phyloP scores from a whole-genome alignment of 2,329 filamentous ascomycete species.

The Apiospora aurea region DNA sequence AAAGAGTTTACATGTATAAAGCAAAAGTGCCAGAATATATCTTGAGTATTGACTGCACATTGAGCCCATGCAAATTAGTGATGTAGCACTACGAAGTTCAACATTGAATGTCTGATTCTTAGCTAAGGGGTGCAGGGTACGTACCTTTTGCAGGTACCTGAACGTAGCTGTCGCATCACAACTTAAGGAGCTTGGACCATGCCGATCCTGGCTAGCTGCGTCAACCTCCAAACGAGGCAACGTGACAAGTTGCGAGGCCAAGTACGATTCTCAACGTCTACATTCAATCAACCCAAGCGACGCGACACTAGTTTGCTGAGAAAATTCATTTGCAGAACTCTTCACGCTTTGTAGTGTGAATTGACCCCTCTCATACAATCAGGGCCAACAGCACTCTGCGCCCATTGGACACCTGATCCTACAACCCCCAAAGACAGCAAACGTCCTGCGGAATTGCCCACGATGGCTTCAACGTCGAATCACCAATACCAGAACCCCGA shows the following conservation, averaged over 20 bases:
- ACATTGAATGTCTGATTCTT: too few relatives aligned
- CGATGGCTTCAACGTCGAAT: slow-evolving; percentile 56
- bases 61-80: background rate
- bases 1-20: background rate
- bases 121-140: background rate
- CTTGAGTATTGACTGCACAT: background rate
- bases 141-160: background rate
- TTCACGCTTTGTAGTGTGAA: background rate
- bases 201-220: slow-evolving; percentile 1
- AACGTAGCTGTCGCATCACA: background rate
- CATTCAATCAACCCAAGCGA: background rate
- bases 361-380: background rate
- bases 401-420: background rate
- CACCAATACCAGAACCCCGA: slow-evolving; percentile 66
- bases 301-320: background rate
- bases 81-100: too few relatives aligned
- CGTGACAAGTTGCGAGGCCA: background rate
- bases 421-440: background rate
- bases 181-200: slow-evolving; percentile 8
- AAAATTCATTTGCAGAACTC: background rate
- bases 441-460: slow-evolving; percentile 21
- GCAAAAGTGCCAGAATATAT: background rate
- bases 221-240: slow-evolving; percentile 18
- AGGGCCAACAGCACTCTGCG: background rate
- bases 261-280: background rate